Evolutionary conservation across 768 basidiomycete genomes (phyloP).

Genomic region (Lenzites betulinus): DNA sequence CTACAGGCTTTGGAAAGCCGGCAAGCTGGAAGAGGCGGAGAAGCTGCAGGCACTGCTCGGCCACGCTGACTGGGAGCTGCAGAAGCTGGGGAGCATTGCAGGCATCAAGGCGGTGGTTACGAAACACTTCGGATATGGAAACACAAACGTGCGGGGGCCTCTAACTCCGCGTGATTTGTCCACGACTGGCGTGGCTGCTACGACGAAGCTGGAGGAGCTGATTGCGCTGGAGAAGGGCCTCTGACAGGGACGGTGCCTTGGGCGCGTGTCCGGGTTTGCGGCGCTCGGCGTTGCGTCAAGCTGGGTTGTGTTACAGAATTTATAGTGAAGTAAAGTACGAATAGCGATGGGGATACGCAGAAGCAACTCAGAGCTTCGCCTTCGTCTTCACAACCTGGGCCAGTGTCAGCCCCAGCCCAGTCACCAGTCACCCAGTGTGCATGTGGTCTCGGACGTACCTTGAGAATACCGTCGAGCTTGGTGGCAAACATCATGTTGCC

Average conservation of each 20-base stretch:
- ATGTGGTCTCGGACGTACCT: constrained; percentile 49
- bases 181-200: constrained; percentile 14
- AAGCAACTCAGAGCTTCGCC: constrained; percentile 21
- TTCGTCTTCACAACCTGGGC: constrained; percentile 24
- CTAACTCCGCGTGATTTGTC: constrained; percentile 26
- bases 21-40: constrained; percentile 60
- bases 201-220: constrained; percentile 30
- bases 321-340: constrained; percentile 13
- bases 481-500: constrained; percentile 95
- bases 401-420: background rate
- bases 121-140: constrained; percentile 66
- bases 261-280: background rate
- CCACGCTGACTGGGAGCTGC: constrained; percentile 66
- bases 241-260: constrained; percentile 3
- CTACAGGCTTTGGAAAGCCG: constrained; percentile 51
- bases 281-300: background rate
- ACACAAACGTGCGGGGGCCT: constrained; percentile 34
- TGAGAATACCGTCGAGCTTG: constrained; percentile 83
- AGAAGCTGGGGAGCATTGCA: constrained; percentile 65
- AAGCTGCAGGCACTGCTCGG: constrained; percentile 59
- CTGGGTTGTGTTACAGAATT: constrained; percentile 11
- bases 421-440: background rate
- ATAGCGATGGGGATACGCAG: background rate
- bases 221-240: constrained; percentile 34
- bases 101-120: constrained; percentile 67